Percentiles rank a stretch among this genome's conserved stretches.
Conservation (phyloP, 2,329 filamentous ascomycete genomes). For the Xylaria multiplex region DNA sequence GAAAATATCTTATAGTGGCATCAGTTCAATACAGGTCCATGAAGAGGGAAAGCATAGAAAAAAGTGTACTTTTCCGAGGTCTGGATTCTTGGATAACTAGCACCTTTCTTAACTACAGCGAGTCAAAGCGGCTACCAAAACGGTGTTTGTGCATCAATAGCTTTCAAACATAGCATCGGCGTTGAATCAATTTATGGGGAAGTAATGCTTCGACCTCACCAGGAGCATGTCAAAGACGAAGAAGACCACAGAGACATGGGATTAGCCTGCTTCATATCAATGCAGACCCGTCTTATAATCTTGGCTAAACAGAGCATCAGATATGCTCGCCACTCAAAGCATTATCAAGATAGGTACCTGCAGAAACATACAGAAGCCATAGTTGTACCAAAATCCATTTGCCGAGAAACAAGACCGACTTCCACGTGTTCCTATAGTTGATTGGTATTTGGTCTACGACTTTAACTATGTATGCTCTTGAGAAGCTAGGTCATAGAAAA, state of each 20-base stretch:
- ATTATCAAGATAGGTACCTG: conserved; percentile 6
- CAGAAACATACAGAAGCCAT: not conserved
- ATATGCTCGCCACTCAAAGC: not conserved
- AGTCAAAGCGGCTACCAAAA: conserved; percentile 10
- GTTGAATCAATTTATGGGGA: conserved; percentile 23
- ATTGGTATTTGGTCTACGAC: not conserved
- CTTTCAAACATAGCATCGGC: conserved; percentile 31
- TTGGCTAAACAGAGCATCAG: conserved; percentile 1
- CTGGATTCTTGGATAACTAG: conserved; percentile 16
- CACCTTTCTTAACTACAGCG: conserved; percentile 22
- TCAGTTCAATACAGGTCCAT: conserved; percentile 26
- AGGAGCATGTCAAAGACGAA: conserved; percentile 8
- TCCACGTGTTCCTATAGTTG: not conserved
- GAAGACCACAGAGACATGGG: conserved; percentile 2
- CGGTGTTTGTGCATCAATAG: conserved; percentile 21
- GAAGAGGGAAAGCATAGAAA: conserved; percentile 31
- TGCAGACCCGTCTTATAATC: conserved; percentile 1
- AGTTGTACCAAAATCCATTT: conserved; percentile 4
- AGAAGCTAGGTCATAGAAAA: not conserved
- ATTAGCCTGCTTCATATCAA: conserved; percentile 4
- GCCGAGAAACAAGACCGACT: not conserved
- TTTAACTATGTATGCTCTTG: not conserved
- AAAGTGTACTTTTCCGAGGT: conserved; percentile 22
- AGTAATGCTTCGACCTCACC: conserved; percentile 3
- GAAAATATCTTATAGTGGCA: conserved; percentile 9